Base-by-base conservation (phyloP, 2,329 filamentous ascomycete genomes). In the Magnaporthales sp. region DNA sequence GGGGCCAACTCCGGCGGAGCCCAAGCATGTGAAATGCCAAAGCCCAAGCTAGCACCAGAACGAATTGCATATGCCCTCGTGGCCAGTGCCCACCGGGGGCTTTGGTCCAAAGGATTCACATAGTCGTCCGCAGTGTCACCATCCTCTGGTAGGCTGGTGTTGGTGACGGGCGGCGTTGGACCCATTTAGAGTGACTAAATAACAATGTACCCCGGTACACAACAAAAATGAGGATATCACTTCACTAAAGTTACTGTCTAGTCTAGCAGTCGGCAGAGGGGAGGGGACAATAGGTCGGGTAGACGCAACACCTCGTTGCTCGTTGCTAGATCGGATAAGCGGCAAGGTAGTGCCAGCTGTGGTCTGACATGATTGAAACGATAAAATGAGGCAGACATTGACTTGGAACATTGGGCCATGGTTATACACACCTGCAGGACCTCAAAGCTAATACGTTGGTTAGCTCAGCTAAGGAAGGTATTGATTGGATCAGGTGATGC, bases 11-110 rank as follows among this genome's bases (percentile, higher is more conserved):
- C 46, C 1, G 63, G 31, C 29, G 66, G 58, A 24, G 32, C 30
- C 32, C 31, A 66, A 22, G 22, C 10, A 31, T 68, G 70, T 4
- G 70, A 66, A 13, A 68, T 66, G 19, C 63, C 67, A 66, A 74
- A 73, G 32, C 70, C 71, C 46, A 74, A 63, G 31, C 65, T 67
- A 9, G 72, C 71, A 10, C 68, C 67, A 2, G 69, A 66, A 4
- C 72, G 72, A 1, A 74, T 67, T 31, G 67, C 67, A n/a, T 63
- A 71, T 19, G 72, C 72, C 46, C 72, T 72, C n/a, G 70, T 68
- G 26, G 70, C 68, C 3, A 74, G 70, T 15, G 72, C 66, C 73
- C 73, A 74, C 26, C 71, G 71, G 1, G 71, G 69, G 61, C 66
- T 72, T 56, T 70, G 69, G 38, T 71, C 68, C 24, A 69, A 68